These are phyloP conservation scores for Lactifluus pinguis DNA, from an alignment of 768 basidiomycete genomes.

Conservation along the genomic window DNA sequence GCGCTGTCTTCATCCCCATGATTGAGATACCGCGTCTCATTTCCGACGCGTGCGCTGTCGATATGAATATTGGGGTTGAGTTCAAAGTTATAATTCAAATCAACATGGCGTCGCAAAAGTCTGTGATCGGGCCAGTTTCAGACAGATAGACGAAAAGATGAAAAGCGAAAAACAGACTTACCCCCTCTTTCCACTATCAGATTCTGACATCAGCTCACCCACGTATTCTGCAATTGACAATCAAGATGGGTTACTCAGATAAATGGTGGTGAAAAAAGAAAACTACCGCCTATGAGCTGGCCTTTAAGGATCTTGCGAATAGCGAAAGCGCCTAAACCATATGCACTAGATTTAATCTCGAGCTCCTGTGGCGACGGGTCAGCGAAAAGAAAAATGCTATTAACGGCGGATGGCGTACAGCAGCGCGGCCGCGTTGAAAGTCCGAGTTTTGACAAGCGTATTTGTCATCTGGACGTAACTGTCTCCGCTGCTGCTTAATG, in stretches of 20 bases:
- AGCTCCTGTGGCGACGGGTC: not conserved
- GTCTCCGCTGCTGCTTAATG: not conserved
- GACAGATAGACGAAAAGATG: not conserved
- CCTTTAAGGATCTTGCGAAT: not conserved
- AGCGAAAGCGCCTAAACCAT: conserved; percentile 47
- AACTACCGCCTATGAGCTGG: conserved; percentile 22
- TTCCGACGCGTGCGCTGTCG: conserved; percentile 51
- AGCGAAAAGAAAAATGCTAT: too few relatives aligned
- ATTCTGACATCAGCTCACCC: conserved; percentile 49
- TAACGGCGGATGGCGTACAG: not conserved
- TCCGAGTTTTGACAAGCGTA: conserved; percentile 7
- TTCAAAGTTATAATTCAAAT: conserved; percentile 54
- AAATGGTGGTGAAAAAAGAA: not conserved
- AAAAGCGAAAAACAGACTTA: conserved; percentile 24
- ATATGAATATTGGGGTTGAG: conserved; percentile 39
- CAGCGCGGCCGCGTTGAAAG: conserved; percentile 5
- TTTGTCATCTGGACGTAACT: not conserved
- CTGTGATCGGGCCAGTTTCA: conserved; percentile 24
- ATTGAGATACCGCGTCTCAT: conserved; percentile 62
- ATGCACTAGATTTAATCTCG: conserved; percentile 21
- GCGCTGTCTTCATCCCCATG: conserved; percentile 32
- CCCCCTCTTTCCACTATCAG: conserved; percentile 39
- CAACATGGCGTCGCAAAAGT: conserved; percentile 36
- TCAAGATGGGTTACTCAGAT: not conserved
- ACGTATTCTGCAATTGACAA: conserved; percentile 43